These are phyloP conservation scores for Penicillium capsulatum DNA, from an alignment of 2,329 filamentous ascomycete species.

Conservation along the genomic window DNA sequence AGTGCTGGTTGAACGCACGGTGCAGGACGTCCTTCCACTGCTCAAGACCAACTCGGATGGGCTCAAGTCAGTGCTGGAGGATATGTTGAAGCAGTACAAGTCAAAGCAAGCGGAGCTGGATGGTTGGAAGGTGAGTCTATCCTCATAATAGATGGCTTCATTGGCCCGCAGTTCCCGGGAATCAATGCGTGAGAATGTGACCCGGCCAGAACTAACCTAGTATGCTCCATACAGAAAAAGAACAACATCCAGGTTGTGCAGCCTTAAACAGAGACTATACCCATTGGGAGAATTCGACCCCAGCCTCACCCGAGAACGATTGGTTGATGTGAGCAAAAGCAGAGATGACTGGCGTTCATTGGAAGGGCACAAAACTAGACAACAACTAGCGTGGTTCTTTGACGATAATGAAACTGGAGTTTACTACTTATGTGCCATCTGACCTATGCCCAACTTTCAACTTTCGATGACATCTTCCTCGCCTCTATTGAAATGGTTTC, in stretches of 20 bases:
- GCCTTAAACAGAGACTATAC: conserved; percentile 28
- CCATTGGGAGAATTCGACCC: conserved; percentile 9
- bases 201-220: too few species aligned
- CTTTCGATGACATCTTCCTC: background rate
- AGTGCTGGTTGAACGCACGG: conserved; percentile 87
- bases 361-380: conserved; percentile 19
- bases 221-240: conserved; percentile 39
- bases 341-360: conserved; percentile 18
- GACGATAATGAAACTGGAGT: conserved; percentile 8
- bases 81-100: conserved; percentile 95
- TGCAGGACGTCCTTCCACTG: conserved; percentile 85
- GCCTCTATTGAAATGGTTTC: too few species aligned
- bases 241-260: conserved; percentile 49
- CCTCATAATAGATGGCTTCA: background rate
- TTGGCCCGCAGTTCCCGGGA: background rate
- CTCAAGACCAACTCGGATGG: conserved; percentile 92
- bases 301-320: conserved; percentile 3
- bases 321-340: conserved; percentile 2
- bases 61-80: conserved; percentile 87
- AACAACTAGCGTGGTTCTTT: conserved; percentile 18
- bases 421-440: background rate
- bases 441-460: background rate
- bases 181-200: too few species aligned
- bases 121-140: conserved; percentile 81
- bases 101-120: conserved; percentile 91